Conservation (phyloP, 208 protist genomes). For the Wallacemonas collosoma region DNA sequence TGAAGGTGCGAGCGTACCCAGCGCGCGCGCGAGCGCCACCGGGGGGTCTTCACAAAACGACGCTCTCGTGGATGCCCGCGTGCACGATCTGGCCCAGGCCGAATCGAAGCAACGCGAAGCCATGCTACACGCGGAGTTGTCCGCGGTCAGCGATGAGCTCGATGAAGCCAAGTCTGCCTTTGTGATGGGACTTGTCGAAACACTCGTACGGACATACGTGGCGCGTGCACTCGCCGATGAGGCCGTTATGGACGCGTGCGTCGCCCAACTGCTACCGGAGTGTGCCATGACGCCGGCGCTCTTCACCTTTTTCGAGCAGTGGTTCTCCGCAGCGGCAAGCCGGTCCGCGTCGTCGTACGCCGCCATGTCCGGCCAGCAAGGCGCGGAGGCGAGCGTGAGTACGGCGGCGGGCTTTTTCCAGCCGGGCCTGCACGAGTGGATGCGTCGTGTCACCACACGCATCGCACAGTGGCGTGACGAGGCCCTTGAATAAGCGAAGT, state of each 20-base stretch:
- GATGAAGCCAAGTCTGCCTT: slow-evolving; percentile 72
- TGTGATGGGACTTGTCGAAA: slow-evolving; percentile 67
- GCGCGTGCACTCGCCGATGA: slow-evolving; percentile 59
- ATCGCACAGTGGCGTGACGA: slow-evolving; percentile 34
- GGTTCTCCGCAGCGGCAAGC: slow-evolving; percentile 21
- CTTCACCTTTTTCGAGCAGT: slow-evolving; percentile 54
- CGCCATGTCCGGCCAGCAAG: not conserved
- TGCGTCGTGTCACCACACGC: slow-evolving; percentile 54
- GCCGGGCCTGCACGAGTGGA: slow-evolving; percentile 77
- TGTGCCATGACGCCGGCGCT: slow-evolving; percentile 53
- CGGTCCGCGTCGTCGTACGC: not conserved
- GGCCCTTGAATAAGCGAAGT: not conserved
- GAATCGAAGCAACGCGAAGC: slow-evolving; percentile 7
- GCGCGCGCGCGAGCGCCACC: not conserved
- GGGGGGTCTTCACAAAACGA: not conserved
- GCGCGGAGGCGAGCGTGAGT: not conserved
- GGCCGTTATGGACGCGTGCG: slow-evolving; percentile 53
- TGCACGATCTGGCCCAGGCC: slow-evolving; percentile 2
- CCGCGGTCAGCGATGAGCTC: slow-evolving; percentile 32
- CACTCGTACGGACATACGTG: slow-evolving; percentile 47
- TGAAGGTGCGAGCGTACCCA: not conserved
- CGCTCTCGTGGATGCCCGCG: not conserved
- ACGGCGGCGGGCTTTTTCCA: slow-evolving; percentile 40
- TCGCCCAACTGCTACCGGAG: slow-evolving; percentile 57
- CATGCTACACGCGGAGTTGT: not conserved